Evolutionary conservation across 2,329 filamentous ascomycete genomes (phyloP).

Genomic region (Eutypa lata): DNA sequence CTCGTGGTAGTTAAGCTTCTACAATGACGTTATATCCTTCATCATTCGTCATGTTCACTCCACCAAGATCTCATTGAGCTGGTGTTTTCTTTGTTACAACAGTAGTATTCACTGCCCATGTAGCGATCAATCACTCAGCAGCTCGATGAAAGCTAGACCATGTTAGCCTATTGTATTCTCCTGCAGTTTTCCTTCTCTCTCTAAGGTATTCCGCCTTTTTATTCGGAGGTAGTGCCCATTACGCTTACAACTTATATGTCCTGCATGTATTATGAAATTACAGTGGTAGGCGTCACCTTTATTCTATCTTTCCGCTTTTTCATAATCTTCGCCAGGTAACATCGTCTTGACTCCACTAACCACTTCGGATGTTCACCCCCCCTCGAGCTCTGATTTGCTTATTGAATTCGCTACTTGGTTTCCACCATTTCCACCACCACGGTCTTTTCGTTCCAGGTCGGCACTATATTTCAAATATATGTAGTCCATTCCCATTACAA

Average conservation of each 20-base stretch:
- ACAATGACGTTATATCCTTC: neutral
- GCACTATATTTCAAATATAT: constrained; percentile 11
- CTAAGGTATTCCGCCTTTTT: too few species aligned
- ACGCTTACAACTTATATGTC: too few species aligned
- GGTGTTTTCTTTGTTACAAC: neutral
- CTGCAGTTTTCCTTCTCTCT: too few species aligned
- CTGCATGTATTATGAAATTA: too few species aligned
- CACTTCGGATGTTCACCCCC: constrained; percentile 16
- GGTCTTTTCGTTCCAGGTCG: constrained; percentile 12
- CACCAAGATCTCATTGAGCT: neutral
- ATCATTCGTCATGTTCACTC: neutral
- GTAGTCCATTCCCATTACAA: neutral
- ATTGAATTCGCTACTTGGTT: constrained; percentile 5
- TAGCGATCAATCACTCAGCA: neutral
- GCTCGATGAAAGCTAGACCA: too few species aligned
- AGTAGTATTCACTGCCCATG: neutral
- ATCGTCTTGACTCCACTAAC: neutral
- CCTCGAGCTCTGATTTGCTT: constrained; percentile 16
- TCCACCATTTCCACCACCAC: constrained; percentile 2
- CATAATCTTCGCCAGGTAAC: too few species aligned
- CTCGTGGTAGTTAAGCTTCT: neutral
- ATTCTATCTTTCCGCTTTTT: too few species aligned
- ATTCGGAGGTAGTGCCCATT: too few species aligned
- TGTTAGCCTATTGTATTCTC: too few species aligned
- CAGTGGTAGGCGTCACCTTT: too few species aligned